Evolutionary conservation across 768 basidiomycete genomes (phyloP).

Genomic region (Trametes meyenii): DNA sequence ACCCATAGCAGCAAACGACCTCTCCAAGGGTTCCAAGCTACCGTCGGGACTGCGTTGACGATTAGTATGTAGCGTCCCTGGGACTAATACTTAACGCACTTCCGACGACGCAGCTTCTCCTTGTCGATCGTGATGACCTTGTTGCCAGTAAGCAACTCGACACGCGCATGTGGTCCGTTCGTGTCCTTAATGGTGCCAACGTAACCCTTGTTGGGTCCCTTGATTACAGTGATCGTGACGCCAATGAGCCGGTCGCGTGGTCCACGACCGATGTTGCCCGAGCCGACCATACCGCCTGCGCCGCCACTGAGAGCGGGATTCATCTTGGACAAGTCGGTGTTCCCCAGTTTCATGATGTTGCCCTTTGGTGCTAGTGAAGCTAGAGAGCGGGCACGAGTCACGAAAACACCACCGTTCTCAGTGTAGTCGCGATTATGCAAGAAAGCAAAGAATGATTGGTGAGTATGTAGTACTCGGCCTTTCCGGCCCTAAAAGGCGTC

Average conservation of each 20-base stretch:
- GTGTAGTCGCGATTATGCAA: conserved; percentile 87
- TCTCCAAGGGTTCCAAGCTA: conserved; percentile 53
- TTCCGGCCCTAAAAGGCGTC: conserved; percentile 64
- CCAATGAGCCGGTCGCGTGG: conserved; percentile 86
- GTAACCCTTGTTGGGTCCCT: conserved; percentile 90
- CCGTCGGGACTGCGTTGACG: conserved; percentile 36
- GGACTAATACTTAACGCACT: conserved; percentile 60
- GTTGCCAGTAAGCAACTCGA: conserved; percentile 89
- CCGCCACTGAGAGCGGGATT: conserved; percentile 74
- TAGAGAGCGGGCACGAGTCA: conserved; percentile 82
- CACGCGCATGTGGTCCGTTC: conserved; percentile 82
- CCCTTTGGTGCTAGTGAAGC: conserved; percentile 88
- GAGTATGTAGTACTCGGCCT: conserved; percentile 90
- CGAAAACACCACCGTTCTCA: conserved; percentile 95
- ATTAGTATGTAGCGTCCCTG: background rate
- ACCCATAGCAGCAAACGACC: conserved; percentile 35
- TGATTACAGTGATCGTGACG: conserved; percentile 72
- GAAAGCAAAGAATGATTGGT: conserved; percentile 94
- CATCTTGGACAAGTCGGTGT: conserved; percentile 86
- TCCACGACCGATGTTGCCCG: conserved; percentile 75
- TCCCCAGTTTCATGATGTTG: conserved; percentile 61
- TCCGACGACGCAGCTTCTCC: conserved; percentile 68
- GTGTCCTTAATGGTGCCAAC: conserved; percentile 94
- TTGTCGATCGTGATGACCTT: conserved; percentile 89
- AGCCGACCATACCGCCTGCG: conserved; percentile 79